These are phyloP conservation scores for Choricystis sp. DNA, from an alignment of 139 green algal genomes.

Conservation along the genomic window DNA sequence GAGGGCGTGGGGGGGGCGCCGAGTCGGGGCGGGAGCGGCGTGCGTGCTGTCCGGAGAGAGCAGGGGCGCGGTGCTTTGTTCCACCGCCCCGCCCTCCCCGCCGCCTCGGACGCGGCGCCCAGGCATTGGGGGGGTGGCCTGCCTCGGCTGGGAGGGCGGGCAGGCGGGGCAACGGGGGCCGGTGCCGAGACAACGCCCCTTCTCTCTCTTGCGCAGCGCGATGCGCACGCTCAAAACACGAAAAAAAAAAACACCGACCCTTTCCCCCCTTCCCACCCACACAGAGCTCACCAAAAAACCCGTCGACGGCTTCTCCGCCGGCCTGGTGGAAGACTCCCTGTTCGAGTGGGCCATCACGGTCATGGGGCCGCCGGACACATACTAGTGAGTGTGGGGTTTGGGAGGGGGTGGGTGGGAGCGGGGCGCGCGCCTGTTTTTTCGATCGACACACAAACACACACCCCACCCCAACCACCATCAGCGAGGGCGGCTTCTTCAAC, in stretches of 20 bases:
- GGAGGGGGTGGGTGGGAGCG: not conserved
- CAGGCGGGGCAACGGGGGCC: too few relatives aligned
- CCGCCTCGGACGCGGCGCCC: too few relatives aligned
- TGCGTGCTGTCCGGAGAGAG: not conserved
- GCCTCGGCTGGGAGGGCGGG: too few relatives aligned
- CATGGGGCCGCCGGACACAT: slow-evolving; percentile 92
- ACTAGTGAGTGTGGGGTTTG: slow-evolving; percentile 57
- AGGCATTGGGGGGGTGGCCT: too few relatives aligned
- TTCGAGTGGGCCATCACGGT: slow-evolving; percentile 98
- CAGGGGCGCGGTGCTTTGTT: not conserved
- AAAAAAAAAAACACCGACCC: not conserved
- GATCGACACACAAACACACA: not conserved
- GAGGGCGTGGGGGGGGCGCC: not conserved
- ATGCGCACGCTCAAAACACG: not conserved
- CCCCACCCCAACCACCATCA: slow-evolving; percentile 11
- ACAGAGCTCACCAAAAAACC: slow-evolving; percentile 91
- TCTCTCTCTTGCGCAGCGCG: not conserved
- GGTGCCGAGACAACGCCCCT: too few relatives aligned
- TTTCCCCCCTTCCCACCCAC: not conserved
- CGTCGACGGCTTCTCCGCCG: slow-evolving; percentile 96
- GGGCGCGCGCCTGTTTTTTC: not conserved
- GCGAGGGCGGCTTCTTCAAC: slow-evolving; percentile 99
- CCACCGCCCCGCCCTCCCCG: too few relatives aligned
- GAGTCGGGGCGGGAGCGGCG: not conserved
- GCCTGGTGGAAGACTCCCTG: slow-evolving; percentile 90